phyloP scores from a whole-genome alignment of 352 stramenopile genomes.

The Thalassiosira allenii region DNA sequence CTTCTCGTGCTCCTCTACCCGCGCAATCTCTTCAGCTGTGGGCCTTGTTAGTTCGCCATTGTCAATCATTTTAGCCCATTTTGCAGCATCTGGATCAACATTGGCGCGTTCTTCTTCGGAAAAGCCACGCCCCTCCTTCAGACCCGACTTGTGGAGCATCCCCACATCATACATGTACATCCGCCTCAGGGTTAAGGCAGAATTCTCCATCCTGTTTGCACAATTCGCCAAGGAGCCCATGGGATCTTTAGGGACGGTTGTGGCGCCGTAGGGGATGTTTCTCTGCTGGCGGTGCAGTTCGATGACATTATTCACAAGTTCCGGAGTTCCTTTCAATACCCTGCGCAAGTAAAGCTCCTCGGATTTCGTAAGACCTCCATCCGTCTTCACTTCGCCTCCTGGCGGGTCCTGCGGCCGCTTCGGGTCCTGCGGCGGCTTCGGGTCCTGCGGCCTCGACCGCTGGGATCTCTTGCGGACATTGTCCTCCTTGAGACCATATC shows the following conservation, averaged over 20 bases:
- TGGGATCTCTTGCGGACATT: neutral
- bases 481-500: too few relatives aligned
- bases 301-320: neutral
- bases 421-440: too few relatives aligned
- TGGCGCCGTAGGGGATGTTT: neutral
- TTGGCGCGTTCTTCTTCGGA: neutral
- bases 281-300: neutral
- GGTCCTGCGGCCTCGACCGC: neutral
- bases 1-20: neutral
- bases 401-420: neutral
- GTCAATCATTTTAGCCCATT: neutral
- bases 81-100: neutral
- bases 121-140: neutral
- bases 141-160: neutral
- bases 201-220: neutral
- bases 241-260: neutral
- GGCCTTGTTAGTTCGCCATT: neutral
- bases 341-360: neutral
- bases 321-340: neutral
- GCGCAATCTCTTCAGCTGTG: neutral
- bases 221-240: neutral
- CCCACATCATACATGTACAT: neutral
- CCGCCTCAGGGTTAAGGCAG: neutral
- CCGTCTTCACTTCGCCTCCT: neutral
- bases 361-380: neutral